A percentile compares a stretch with the other conserved stretches of the same genome.
Conservation (phyloP, 768 basidiomycete species). For the Lyophyllum decastes region DNA sequence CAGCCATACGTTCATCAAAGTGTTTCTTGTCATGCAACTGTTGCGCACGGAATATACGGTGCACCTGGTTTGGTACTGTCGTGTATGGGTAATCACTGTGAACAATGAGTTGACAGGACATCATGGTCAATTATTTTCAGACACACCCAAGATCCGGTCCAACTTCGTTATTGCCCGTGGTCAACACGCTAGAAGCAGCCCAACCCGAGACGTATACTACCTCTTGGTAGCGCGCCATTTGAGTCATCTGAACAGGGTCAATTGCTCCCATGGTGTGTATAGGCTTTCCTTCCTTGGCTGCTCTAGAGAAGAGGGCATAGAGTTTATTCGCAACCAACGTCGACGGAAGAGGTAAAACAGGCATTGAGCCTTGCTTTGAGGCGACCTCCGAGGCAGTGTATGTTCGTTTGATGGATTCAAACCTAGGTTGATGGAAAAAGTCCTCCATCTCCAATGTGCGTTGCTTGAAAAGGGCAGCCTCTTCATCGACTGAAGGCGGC, state of each 20-base stretch:
- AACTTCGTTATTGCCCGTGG: slow-evolving; percentile 89
- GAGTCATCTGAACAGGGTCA: slow-evolving; percentile 93
- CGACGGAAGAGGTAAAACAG: slow-evolving; percentile 74
- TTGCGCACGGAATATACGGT: slow-evolving; percentile 88
- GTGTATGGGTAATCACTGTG: slow-evolving; percentile 92
- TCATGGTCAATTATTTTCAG: slow-evolving; percentile 9
- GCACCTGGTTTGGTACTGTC: slow-evolving; percentile 94
- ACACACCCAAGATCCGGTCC: slow-evolving; percentile 90
- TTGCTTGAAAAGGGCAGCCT: slow-evolving; percentile 57
- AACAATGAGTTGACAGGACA: not conserved
- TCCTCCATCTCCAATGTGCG: slow-evolving; percentile 64
- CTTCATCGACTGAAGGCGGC: slow-evolving; percentile 58
- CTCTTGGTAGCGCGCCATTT: slow-evolving; percentile 87
- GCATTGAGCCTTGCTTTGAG: slow-evolving; percentile 86
- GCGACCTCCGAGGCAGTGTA: slow-evolving; percentile 82
- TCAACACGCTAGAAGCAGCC: slow-evolving; percentile 84
- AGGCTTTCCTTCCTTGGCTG: slow-evolving; percentile 63
- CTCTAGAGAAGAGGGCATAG: slow-evolving; percentile 63
- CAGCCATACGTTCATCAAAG: slow-evolving; percentile 80
- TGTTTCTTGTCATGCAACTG: slow-evolving; percentile 92
- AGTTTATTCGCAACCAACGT: slow-evolving; percentile 86
- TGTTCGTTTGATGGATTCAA: slow-evolving; percentile 69
- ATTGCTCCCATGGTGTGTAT: slow-evolving; percentile 93
- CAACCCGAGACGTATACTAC: slow-evolving; percentile 93
- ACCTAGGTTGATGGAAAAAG: slow-evolving; percentile 80